Evolutionary conservation across 2,329 filamentous ascomycete species (phyloP).

Genomic region (Botryotinia calthae): DNA sequence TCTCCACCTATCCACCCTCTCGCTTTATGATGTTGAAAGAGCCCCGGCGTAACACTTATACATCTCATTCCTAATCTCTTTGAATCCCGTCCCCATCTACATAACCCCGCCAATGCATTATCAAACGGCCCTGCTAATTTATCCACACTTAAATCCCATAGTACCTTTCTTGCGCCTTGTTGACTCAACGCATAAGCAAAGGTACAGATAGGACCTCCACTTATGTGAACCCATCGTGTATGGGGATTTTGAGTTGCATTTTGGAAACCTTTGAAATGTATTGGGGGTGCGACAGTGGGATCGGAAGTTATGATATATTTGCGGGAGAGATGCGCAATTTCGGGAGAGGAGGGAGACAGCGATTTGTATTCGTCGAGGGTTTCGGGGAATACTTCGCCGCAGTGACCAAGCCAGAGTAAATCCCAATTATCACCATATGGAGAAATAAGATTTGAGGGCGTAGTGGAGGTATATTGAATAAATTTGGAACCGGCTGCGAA

Average conservation of each 20-base stretch:
- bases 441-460: slow-evolving; percentile 12
- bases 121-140: slow-evolving; percentile 38
- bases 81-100: slow-evolving; percentile 8
- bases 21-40: slow-evolving; percentile 20
- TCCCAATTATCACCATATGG: slow-evolving; percentile 42
- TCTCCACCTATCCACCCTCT: slow-evolving; percentile 16
- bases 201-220: slow-evolving; percentile 37
- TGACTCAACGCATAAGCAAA: slow-evolving; percentile 41
- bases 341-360: not conserved
- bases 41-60: slow-evolving; percentile 10
- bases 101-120: slow-evolving; percentile 35
- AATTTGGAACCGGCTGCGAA: slow-evolving; percentile 28
- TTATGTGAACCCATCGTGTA: slow-evolving; percentile 36
- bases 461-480: slow-evolving; percentile 15
- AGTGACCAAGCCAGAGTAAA: slow-evolving; percentile 42
- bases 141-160: slow-evolving; percentile 55
- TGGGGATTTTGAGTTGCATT: slow-evolving; percentile 10
- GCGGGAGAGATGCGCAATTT: slow-evolving; percentile 17
- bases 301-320: slow-evolving; percentile 34
- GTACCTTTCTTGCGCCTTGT: slow-evolving; percentile 50
- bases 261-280: slow-evolving; percentile 22
- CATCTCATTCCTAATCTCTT: slow-evolving; percentile 10
- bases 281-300: slow-evolving; percentile 30
- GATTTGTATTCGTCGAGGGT: slow-evolving; percentile 4
- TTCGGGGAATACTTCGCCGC: slow-evolving; percentile 33